A percentile compares a stretch with the other conserved stretches of the same genome.
Conservation (phyloP, 1,284 basidiomycete species). For the Taiwanofungus camphoratus region DNA sequence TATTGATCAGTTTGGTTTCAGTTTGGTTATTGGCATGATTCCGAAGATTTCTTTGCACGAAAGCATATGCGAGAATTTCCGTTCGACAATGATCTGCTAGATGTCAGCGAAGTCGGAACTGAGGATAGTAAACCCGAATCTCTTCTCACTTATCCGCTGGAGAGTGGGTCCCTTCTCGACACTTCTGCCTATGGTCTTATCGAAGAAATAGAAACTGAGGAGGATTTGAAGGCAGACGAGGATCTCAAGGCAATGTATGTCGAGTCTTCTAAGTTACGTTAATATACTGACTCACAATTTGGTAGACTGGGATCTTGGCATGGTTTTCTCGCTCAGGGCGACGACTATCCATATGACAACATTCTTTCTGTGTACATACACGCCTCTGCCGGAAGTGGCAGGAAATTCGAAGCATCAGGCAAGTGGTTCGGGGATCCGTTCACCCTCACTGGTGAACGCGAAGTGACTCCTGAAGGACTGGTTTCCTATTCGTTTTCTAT, state of each 20-base stretch:
- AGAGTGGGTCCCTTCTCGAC: constrained; percentile 12
- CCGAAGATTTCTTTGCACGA: constrained; percentile 14
- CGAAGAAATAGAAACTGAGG: neutral
- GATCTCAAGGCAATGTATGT: constrained; percentile 1
- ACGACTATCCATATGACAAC: neutral
- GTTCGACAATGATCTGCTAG: constrained; percentile 1
- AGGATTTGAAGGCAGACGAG: neutral
- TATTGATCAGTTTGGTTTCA: constrained; percentile 1
- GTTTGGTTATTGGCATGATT: constrained; percentile 20
- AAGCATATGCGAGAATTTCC: constrained; percentile 13
- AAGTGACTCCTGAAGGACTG: neutral
- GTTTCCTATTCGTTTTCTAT: neutral
- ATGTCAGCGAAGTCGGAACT: constrained; percentile 6
- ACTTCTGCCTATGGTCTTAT: neutral
- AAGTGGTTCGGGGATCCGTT: neutral
- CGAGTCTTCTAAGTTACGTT: neutral
- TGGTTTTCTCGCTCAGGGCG: neutral
- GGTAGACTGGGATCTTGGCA: neutral
- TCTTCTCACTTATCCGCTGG: constrained; percentile 17
- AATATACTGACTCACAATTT: neutral
- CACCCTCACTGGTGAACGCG: neutral
- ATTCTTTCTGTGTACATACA: constrained; percentile 1
- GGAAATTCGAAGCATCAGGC: neutral
- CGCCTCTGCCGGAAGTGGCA: neutral
- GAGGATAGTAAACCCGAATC: constrained; percentile 1